phyloP scores from a whole-genome alignment of 441 rosid genomes.

The Pelargonium fulgidum region DNA sequence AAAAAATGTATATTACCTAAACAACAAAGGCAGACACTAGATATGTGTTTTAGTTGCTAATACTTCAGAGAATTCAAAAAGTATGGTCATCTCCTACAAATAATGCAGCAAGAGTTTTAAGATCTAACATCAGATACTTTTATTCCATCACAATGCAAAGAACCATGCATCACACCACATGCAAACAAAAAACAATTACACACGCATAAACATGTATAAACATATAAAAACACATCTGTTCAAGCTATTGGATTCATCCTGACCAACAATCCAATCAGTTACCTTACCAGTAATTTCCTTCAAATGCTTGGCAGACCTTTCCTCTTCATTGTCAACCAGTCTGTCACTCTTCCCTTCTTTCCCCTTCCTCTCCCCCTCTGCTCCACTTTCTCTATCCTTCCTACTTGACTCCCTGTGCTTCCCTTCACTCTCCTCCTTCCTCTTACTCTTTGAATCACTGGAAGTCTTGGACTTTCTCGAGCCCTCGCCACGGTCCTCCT shows the following conservation, averaged over 20 bases:
- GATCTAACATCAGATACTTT: background rate
- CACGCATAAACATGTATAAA: background rate
- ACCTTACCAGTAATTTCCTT: constrained; percentile 68
- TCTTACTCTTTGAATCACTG: constrained; percentile 56
- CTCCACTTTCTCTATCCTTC: constrained; percentile 48
- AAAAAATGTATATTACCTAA: no score
- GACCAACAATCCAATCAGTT: constrained; percentile 18
- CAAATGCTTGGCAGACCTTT: constrained; percentile 35
- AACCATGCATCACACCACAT: background rate
- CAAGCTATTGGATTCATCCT: background rate
- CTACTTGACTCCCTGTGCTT: constrained; percentile 65
- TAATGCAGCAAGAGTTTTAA: background rate
- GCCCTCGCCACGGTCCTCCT: constrained; percentile 38
- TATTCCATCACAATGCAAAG: background rate
- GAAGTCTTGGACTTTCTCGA: constrained; percentile 44
- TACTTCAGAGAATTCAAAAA: no score
- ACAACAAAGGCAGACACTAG: no score
- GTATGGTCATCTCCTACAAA: no score
- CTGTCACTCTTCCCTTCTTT: constrained; percentile 51
- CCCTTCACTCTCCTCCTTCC: constrained; percentile 59
- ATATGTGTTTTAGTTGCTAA: no score
- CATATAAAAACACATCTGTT: background rate
- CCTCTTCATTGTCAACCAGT: constrained; percentile 36
- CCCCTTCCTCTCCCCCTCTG: constrained; percentile 37
- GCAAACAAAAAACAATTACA: background rate